phyloP scores from a whole-genome alignment of 2,329 filamentous ascomycete genomes.

The Parasarocladium wereldwijsianum region DNA sequence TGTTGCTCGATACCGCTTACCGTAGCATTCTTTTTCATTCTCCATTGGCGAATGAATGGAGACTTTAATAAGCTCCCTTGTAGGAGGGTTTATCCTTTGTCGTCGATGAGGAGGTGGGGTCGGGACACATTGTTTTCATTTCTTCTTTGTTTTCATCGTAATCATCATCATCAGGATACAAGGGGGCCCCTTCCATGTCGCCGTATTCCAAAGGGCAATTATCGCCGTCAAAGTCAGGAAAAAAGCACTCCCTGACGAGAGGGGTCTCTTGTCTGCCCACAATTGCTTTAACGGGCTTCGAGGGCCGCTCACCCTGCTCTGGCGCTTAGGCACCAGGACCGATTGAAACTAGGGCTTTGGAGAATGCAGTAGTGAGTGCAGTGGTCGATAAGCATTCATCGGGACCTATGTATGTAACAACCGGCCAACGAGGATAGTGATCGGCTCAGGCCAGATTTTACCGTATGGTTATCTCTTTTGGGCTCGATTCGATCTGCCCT shows the following conservation, averaged over 20 bases:
- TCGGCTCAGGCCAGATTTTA: constrained; percentile 8
- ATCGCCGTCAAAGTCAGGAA: constrained; percentile 4
- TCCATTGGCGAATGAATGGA: background rate
- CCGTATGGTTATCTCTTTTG: background rate
- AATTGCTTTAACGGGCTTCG: constrained; percentile 1
- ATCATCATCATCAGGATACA: background rate
- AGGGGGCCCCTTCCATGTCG: background rate
- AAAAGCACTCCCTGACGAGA: constrained; percentile 3
- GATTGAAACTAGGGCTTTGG: constrained; percentile 8
- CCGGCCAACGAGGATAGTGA: constrained; percentile 11
- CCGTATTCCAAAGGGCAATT: constrained; percentile 2
- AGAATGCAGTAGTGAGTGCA: constrained; percentile 7
- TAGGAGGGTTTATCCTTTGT: background rate
- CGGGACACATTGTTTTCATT: background rate
- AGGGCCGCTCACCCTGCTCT: constrained; percentile 7
- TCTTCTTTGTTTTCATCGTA: background rate
- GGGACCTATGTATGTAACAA: constrained; percentile 8
- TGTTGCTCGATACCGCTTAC: background rate
- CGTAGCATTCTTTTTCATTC: background rate
- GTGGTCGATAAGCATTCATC: constrained; percentile 8
- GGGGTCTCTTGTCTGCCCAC: constrained; percentile 2
- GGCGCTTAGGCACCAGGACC: constrained; percentile 7
- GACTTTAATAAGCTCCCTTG: background rate
- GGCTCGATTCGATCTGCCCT: constrained; percentile 3
- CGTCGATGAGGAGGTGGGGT: background rate